Evolutionary conservation across 805 yeast genomes (phyloP).

Genomic region (Kockiozyma suomiensis): DNA sequence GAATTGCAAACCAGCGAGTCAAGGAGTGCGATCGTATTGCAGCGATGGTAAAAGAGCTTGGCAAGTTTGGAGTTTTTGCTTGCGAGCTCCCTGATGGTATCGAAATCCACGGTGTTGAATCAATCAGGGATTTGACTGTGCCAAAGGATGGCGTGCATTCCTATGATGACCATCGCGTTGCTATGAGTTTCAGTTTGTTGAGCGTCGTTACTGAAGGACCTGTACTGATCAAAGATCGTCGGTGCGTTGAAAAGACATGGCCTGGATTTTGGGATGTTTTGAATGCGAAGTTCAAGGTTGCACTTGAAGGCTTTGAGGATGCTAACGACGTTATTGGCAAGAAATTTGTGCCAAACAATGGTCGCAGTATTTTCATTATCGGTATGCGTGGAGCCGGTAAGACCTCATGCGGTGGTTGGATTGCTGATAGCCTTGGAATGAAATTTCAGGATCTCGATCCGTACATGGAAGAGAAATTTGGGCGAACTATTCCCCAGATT

Average conservation of each 20-base stretch:
- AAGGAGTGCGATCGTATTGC: constrained; percentile 95
- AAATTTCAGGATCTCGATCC: constrained; percentile 75
- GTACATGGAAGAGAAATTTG: constrained; percentile 59
- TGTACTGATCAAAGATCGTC: constrained; percentile 78
- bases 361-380: constrained; percentile 46
- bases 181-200: constrained; percentile 91
- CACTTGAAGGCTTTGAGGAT: constrained; percentile 61
- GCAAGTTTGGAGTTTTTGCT: constrained; percentile 86
- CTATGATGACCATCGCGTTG: constrained; percentile 96
- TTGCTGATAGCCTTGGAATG: constrained; percentile 69
- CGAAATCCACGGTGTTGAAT: constrained; percentile 66
- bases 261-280: constrained; percentile 99
- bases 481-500: constrained; percentile 44
- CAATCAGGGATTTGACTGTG: constrained; percentile 50
- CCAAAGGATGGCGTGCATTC: constrained; percentile 72
- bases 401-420: constrained; percentile 79
- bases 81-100: constrained; percentile 91
- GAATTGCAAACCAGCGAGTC: constrained; percentile 97
- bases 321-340: constrained; percentile 15
- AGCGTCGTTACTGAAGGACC: constrained; percentile 70
- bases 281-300: constrained; percentile 64
- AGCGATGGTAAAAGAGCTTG: constrained; percentile 88
- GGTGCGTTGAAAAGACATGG: constrained; percentile 97
- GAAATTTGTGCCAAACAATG: constrained; percentile 22
- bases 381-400: constrained; percentile 99